Percentiles rank a stretch among this genome's conserved stretches.
phyloP scores from a whole-genome alignment of 2,329 filamentous ascomycete genomes.

The Aquanectria penicillioides region DNA sequence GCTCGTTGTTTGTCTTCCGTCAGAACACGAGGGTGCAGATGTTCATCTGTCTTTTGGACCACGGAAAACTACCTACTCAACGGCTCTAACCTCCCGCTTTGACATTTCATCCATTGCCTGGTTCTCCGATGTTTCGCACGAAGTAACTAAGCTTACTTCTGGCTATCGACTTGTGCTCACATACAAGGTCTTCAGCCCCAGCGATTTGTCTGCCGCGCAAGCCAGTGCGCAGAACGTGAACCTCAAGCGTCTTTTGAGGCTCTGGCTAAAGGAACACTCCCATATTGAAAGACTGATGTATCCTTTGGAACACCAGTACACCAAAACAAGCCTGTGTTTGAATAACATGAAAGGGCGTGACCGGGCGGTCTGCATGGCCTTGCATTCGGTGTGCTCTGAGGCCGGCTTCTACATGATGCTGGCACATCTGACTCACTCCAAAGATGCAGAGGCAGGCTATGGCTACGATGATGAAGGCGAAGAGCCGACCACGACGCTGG shows the following conservation, averaged over 20 bases:
- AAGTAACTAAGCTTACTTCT: constrained; percentile 12
- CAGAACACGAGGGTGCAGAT: constrained; percentile 23
- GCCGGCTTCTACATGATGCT: constrained; percentile 25
- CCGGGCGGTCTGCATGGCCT: constrained; percentile 4
- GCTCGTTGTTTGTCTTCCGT: constrained; percentile 22
- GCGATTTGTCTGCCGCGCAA: neutral
- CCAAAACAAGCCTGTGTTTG: constrained; percentile 14
- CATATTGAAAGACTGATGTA: neutral
- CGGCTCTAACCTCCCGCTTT: constrained; percentile 22
- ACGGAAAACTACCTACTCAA: neutral
- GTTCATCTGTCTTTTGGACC: constrained; percentile 15
- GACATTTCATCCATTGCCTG: constrained; percentile 24
- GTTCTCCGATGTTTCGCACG: constrained; percentile 24
- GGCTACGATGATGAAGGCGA: neutral
- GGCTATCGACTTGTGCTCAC: constrained; percentile 28
- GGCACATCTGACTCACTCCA: constrained; percentile 11
- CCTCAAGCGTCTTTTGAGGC: constrained; percentile 2
- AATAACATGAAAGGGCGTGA: constrained; percentile 23
- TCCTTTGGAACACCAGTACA: constrained; percentile 24
- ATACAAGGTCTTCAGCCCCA: constrained; percentile 18
- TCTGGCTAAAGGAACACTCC: neutral
- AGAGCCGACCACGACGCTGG: neutral
- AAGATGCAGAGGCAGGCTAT: neutral
- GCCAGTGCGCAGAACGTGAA: neutral
- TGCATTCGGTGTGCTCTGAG: constrained; percentile 13